phyloP scores from a whole-genome alignment of 148 eudicot species.

The Cornus florida region DNA sequence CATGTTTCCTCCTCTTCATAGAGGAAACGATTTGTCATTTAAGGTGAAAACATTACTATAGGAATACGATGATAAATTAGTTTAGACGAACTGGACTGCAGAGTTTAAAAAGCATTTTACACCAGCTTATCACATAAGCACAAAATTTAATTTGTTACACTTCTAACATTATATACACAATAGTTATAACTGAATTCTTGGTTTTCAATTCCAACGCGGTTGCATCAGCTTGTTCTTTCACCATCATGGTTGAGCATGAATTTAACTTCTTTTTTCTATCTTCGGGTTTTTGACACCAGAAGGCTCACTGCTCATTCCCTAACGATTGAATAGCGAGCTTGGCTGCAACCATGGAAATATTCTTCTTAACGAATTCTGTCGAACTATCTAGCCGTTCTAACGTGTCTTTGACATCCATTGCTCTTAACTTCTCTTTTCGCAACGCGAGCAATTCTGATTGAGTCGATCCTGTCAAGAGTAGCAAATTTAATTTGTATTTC shows the following conservation, averaged over 20 bases:
- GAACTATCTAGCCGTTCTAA: conserved; percentile 34
- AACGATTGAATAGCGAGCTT: conserved; percentile 55
- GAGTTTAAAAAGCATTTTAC: no score
- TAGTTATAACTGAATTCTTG: no score
- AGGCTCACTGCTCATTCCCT: conserved; percentile 1
- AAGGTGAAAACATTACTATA: no score
- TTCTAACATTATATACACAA: no score
- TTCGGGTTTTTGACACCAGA: not conserved
- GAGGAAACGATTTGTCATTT: no score
- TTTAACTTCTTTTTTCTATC: no score
- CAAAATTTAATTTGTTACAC: not conserved
- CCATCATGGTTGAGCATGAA: not conserved
- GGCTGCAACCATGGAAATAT: conserved; percentile 39
- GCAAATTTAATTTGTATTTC: not conserved
- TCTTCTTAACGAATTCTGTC: conserved; percentile 29
- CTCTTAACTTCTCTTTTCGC: conserved; percentile 37
- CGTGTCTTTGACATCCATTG: conserved; percentile 43
- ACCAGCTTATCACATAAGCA: not conserved
- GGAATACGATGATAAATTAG: no score
- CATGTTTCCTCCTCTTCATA: no score
- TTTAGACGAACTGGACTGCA: no score
- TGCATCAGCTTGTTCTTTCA: no score
- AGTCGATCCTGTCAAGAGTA: conserved; percentile 28
- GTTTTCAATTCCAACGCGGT: no score
- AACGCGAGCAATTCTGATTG: conserved; percentile 32